Evolutionary conservation across 2,329 filamentous ascomycete genomes (phyloP), one percentile per base, ranked within the genome.

Genomic region (Xylariaceae sp.): DNA sequence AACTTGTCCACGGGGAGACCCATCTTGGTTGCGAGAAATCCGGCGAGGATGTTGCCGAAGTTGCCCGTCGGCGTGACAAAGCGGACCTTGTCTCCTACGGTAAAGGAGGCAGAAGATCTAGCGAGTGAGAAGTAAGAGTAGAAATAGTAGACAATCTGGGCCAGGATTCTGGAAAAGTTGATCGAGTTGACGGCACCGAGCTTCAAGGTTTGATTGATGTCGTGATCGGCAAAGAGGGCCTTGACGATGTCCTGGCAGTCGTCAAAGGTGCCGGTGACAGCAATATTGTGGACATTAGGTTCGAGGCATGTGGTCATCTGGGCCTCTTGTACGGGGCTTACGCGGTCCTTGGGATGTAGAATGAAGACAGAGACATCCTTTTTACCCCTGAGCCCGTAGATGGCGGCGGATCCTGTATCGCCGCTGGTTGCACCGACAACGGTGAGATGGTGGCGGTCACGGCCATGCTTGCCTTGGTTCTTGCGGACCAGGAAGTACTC

Each of bases 191-290:
- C 89, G 35, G 93, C 92, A 33, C 87, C 92, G 35, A 97, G 84
- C 56, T 88, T 89, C 62, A 92, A 81, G 2, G 80, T 82, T 56
- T 78, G 73, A 74, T 97, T 97, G 64, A 88, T 86, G 44, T 90
- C 83, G 3, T 85, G 75, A 59, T 98, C 92, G 52, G 82, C 84
- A 64, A 97, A 96, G 40, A 98, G 78, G 1, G 87, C 84, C 71
- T 98, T 97, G 64, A 98, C 86, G 46, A 93, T 94, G 67, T 95
- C 90, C 80, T 96, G 92, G 69, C 93, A 97, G 64, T 97, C 90
- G 62, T 97, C 92, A 64, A 97, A 97, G 0, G 89, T 94, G 47
- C 92, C 93, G 40, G 86, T 82, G 11, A 97, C 86, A 42, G 88
- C 83, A 37, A 97, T 72, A 67, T 95, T 95, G 75, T 96, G 89